Evolutionary conservation across 208 protist species (phyloP), one percentile per base, ranked within the genome.

Genomic region (Trypanosoma mega): DNA sequence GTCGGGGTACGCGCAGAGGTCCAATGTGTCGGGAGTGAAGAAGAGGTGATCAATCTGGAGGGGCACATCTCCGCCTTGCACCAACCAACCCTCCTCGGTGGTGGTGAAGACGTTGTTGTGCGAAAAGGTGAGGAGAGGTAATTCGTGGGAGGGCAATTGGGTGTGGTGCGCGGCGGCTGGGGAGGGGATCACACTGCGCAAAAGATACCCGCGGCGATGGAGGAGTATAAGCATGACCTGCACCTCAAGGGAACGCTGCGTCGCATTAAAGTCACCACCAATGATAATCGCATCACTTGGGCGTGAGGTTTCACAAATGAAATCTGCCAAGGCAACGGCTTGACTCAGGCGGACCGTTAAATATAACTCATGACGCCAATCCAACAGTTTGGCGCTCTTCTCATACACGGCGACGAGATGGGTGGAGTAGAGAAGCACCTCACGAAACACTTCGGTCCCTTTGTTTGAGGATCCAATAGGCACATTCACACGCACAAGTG

Each of bases 41-140:
- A 95, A 91, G 18, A 95, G 73, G 72, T 95, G 88, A 60, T 95
- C 88, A 61, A 95, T 95, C 68, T 95, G 88, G 36, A 63, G 41
- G 1, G 82, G 88, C 14, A 87, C 71, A 62, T 95, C 85, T 11
- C 74, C 75, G 60, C 87, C 72, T 51, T 90, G 58, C 29, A 82
- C 73, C 39, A 91, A 64, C 73, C 88, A 89, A 6, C 81, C 87
- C 45, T 77, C 83, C 57, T 73, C 77, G 50, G 72, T 78, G n/a
- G 74, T 47, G 65, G 88, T 95, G 71, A 89, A 92, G 34, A 75
- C 63, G 74, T 92, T 92, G 55, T 50, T 61, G 46, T 88, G 52
- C 18, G 85, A 90, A 54, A 75, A 95, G 30, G 88, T 95, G 69
- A 78, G 76, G 20, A 43, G 23, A 29, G 47, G 45, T 23, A 36